A percentile compares a stretch with the other conserved stretches of the same genome.
These are phyloP conservation scores for Venturia effusa DNA, from an alignment of 2,329 filamentous ascomycete genomes.

Conservation along the genomic window DNA sequence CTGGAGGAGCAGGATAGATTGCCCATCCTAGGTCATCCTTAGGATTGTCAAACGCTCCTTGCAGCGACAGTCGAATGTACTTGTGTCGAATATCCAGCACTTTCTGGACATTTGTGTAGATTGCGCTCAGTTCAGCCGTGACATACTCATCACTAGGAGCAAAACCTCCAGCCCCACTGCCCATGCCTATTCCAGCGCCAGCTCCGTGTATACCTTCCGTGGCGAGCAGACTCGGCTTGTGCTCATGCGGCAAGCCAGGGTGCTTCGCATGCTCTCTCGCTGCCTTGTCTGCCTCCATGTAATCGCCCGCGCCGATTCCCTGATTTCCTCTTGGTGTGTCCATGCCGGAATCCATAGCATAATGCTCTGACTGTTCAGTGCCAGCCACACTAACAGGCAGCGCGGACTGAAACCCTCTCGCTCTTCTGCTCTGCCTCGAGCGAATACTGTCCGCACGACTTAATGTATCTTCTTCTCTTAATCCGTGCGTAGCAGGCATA, in stretches of 20 bases:
- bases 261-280: constrained; percentile 40
- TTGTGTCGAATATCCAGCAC: constrained; percentile 81
- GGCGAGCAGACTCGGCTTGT: constrained; percentile 41
- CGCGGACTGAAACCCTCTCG: constrained; percentile 16
- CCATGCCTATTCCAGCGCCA: constrained; percentile 49
- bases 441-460: constrained; percentile 32
- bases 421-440: constrained; percentile 26
- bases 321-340: neutral
- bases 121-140: constrained; percentile 70
- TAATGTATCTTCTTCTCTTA: constrained; percentile 28
- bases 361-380: neutral
- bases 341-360: neutral
- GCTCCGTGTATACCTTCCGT: constrained; percentile 47
- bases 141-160: constrained; percentile 67
- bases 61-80: constrained; percentile 77
- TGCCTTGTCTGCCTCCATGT: constrained; percentile 36
- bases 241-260: constrained; percentile 42
- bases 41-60: constrained; percentile 75
- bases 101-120: constrained; percentile 83
- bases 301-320: constrained; percentile 18
- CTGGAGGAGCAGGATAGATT: constrained; percentile 84
- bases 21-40: constrained; percentile 74
- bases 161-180: constrained; percentile 51
- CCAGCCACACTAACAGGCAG: constrained; percentile 23
- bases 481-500: constrained; percentile 22